Evolutionary conservation across 805 yeast genomes (phyloP).

Genomic region (Kodamaea lidongshanica): DNA sequence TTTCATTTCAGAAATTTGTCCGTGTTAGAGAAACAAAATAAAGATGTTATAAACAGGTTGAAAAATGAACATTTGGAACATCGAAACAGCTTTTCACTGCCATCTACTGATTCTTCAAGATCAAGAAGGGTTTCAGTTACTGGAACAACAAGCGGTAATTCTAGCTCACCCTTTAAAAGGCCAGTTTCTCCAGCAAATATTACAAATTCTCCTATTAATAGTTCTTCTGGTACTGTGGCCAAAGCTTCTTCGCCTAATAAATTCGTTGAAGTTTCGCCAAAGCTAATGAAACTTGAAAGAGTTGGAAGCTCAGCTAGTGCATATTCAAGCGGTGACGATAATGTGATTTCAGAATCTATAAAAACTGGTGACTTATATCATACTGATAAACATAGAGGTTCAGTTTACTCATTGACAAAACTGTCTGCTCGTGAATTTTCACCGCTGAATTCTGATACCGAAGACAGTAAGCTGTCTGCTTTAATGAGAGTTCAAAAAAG

Average conservation of each 20-base stretch:
- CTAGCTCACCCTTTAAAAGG: slow-evolving; percentile 32
- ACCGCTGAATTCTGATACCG: slow-evolving; percentile 63
- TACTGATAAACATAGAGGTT: slow-evolving; percentile 16
- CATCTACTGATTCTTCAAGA: slow-evolving; percentile 41
- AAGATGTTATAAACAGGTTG: slow-evolving; percentile 82
- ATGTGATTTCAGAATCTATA: slow-evolving; percentile 11
- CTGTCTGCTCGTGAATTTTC: slow-evolving; percentile 22
- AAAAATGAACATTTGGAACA: slow-evolving; percentile 76
- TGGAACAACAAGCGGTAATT: slow-evolving; percentile 21
- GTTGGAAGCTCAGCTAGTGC: slow-evolving; percentile 26
- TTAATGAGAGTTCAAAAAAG: slow-evolving; percentile 48
- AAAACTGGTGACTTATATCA: slow-evolving; percentile 4
- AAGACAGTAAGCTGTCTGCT: slow-evolving; percentile 48
- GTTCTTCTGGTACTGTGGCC: slow-evolving; percentile 2
- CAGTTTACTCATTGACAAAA: slow-evolving; percentile 22
- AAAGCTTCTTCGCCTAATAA: slow-evolving; percentile 26
- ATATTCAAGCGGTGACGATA: slow-evolving; percentile 30
- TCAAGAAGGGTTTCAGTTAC: slow-evolving; percentile 26
- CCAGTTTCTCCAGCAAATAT: slow-evolving; percentile 37
- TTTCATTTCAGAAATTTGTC: slow-evolving; percentile 85
- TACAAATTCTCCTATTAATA: slow-evolving; percentile 1
- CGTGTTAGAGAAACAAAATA: slow-evolving; percentile 88
- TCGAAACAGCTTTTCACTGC: slow-evolving; percentile 42
- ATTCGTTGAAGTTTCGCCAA: slow-evolving; percentile 12
- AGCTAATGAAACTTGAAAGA: slow-evolving; percentile 24